Base-by-base conservation (phyloP, 1,139 yeast genomes). In the Arxiozyma bovina region DNA sequence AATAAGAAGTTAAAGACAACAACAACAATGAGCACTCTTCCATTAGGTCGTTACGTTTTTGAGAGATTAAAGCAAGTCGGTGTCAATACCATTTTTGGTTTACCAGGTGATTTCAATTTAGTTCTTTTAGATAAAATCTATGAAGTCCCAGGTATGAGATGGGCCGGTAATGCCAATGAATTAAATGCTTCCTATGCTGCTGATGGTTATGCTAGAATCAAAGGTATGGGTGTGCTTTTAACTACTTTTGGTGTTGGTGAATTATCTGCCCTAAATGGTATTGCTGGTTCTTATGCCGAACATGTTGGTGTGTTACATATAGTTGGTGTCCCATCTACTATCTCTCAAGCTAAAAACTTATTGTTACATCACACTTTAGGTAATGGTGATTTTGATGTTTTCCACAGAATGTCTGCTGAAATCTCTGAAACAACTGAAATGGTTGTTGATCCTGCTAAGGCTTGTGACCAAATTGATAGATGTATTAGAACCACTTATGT, bases 231-330 rank as follows among this genome's bases (percentile, higher is more conserved):
- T 45, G 78, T 80, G 56, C 60, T 82, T 54, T 73, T 82, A 55
- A 82, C 87, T 53, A 82, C 87, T 12, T 85, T 75, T 67, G 95
- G 95, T 50, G 95, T 88, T 41, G 96, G 96, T 53, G 96, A 87
- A 70, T 77, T 87, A 54, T 81, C 87, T 53, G 95, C 94, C 9
- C 69, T 87, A 57, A 88, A 87, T 70, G 96, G 94, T 46, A 75
- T 86, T 54, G 79, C 89, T 41, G 93, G 95, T 55, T 80, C 94
- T 1, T 85, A 77, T 68, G 84, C 90, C 42, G 96, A 87, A 68
- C 82, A 77, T 62, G 81, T 81, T 42, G 94, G 94, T 6, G 75
- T 87, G 20, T 75, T 88, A 55, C 96, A 87, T 70, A 81, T 88
- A 61, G 96, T 88, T 38, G 96, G 96, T 48, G 82, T 87, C 27